Evolutionary conservation across 148 eudicot genomes (phyloP).

Genomic region (Drosera capensis): DNA sequence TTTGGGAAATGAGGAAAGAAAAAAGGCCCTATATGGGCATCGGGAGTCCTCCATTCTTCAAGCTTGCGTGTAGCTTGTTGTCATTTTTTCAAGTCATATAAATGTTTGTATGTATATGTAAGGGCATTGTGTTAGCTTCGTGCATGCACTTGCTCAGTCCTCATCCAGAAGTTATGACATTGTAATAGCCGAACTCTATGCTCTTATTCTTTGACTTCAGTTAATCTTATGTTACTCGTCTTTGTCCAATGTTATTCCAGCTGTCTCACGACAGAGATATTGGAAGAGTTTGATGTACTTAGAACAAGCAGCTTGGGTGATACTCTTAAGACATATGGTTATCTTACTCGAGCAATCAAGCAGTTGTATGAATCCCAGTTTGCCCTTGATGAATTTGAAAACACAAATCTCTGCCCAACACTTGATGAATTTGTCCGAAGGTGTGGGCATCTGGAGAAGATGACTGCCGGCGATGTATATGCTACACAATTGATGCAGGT

Average conservation of each 20-base stretch:
- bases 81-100: no score
- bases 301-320: conserved; percentile 74
- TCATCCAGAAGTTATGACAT: no score
- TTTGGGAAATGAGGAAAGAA: no score
- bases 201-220: background rate
- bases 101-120: no score
- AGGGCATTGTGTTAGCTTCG: no score
- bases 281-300: conserved; percentile 88
- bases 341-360: conserved; percentile 49
- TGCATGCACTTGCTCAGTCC: no score
- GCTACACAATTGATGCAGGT: conserved; percentile 97
- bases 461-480: conserved; percentile 88
- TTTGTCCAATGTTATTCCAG: conserved; percentile 18
- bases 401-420: conserved; percentile 23
- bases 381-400: conserved; percentile 10
- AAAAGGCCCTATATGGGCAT: no score
- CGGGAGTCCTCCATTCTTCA: no score
- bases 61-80: no score
- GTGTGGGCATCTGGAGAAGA: conserved; percentile 58
- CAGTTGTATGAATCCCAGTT: conserved; percentile 31
- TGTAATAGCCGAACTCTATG: no score
- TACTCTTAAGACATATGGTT: conserved; percentile 67
- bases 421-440: conserved; percentile 38
- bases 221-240: background rate
- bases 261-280: conserved; percentile 89